Conservation (phyloP, 1,284 basidiomycete species). For the Sparassis latifolia region DNA sequence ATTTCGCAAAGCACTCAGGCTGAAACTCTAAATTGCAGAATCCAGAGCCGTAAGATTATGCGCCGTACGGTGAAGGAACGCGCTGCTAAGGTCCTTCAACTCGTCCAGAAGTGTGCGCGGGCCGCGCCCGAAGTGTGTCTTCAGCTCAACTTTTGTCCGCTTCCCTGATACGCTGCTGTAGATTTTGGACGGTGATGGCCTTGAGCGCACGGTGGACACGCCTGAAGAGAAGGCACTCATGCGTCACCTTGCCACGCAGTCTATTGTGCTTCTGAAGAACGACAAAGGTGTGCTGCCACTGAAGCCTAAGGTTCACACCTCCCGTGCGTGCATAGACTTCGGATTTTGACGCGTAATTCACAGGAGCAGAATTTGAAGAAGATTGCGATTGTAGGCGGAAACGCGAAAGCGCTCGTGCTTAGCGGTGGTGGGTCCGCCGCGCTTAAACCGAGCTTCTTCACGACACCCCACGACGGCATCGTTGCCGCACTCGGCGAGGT, state of each 20-base stretch:
- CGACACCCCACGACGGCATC: constrained; percentile 70
- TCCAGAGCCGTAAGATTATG: constrained; percentile 59
- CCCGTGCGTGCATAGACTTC: background rate
- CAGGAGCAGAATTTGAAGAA: constrained; percentile 42
- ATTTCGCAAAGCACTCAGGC: too few species aligned
- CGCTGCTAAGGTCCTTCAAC: constrained; percentile 56
- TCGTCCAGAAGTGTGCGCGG: constrained; percentile 57
- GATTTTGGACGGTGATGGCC: constrained; percentile 62
- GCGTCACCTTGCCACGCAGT: constrained; percentile 54
- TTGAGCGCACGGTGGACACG: constrained; percentile 55
- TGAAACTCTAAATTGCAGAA: constrained; percentile 14
- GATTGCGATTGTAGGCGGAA: constrained; percentile 72
- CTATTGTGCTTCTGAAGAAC: constrained; percentile 76
- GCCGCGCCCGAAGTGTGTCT: constrained; percentile 51
- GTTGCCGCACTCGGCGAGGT: constrained; percentile 37
- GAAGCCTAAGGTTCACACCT: constrained; percentile 26
- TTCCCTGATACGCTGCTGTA: constrained; percentile 16
- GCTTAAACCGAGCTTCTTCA: constrained; percentile 65
- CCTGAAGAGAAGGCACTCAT: constrained; percentile 56
- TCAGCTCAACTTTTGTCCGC: constrained; percentile 1
- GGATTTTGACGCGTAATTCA: background rate
- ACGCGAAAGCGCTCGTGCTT: constrained; percentile 60
- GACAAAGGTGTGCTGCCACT: constrained; percentile 55
- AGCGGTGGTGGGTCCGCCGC: constrained; percentile 76
- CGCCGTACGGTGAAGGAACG: constrained; percentile 62